Evolutionary conservation across 2,329 filamentous ascomycete species (phyloP), one percentile per base, ranked within the genome.

Genomic region (Fusarium brachygibbosum): DNA sequence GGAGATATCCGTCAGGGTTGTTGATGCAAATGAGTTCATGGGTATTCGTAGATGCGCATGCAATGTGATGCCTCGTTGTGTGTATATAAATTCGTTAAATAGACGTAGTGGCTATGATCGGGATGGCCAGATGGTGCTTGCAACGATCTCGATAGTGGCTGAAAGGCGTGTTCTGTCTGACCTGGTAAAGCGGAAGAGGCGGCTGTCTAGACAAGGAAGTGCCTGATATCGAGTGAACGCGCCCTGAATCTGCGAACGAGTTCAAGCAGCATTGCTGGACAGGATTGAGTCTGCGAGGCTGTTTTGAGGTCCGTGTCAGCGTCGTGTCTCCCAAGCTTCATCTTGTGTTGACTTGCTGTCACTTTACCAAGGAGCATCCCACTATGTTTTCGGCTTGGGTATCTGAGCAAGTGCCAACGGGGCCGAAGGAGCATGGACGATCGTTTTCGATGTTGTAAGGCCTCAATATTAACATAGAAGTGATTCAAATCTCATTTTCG

Each of bases 1-100:
- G 67, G 67, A 60, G 46, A 64, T 64, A 60, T 67, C 67, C 66
- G 66, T 63, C 66, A 69, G 63, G 63, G 66, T 50, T 66, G 62
- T 69, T 55, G 62, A 69, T 69, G 66, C 57, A 49, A 56, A 67
- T 34, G 31, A 54, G 49, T 45, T 42, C 52, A 63, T 68, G 66
- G 48, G 17, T 38, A 38, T 38, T 38, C 44, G 38, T 57, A 44
- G 51, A 31, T 41, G 29, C 40, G 58, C 42, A 48, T 58, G 25
- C 55, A 38, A 64, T 40, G 44, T 29, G 19, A 53, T 53, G 16
- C 50, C 46, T 63, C 17, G 6, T 55, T 25, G 28, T 16, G 10
- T 38, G 25, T 58, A 34, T 29, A 45, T 17, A 31, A 19, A 29
- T 21, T 23, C 14, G 21, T 34, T 32, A 17, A n/a, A 48, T 54